These are phyloP conservation scores for Xenosphaeropsis pyriputrescens DNA, from an alignment of 2,329 filamentous ascomycete species.

Conservation along the genomic window DNA sequence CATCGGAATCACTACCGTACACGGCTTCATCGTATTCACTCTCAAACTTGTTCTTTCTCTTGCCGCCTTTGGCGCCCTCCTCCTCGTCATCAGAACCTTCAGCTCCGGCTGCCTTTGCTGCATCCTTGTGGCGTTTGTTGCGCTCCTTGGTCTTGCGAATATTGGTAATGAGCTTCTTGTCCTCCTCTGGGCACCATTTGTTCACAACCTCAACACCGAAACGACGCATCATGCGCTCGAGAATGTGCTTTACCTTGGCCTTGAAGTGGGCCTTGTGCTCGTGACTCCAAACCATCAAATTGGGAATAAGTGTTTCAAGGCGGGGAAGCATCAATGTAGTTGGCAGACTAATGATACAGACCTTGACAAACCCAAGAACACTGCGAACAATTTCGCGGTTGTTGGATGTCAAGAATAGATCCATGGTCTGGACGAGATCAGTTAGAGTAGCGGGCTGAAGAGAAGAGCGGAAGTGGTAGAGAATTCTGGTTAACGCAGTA, in stretches of 20 bases:
- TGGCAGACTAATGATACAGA: conserved; percentile 78
- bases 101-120: conserved; percentile 38
- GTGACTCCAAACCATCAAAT: conserved; percentile 90
- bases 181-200: conserved; percentile 66
- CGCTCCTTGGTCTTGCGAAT: conserved; percentile 93
- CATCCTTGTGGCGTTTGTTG: conserved; percentile 77
- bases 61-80: conserved; percentile 30
- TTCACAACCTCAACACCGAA: conserved; percentile 77
- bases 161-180: conserved; percentile 81
- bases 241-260: conserved; percentile 93
- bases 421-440: conserved; percentile 87
- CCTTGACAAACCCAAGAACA: conserved; percentile 91
- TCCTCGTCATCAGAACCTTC: conserved; percentile 42
- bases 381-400: conserved; percentile 94
- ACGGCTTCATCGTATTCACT: conserved; percentile 95
- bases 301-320: conserved; percentile 65
- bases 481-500: conserved; percentile 80
- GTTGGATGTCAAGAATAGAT: conserved; percentile 89
- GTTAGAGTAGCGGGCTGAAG: conserved; percentile 56
- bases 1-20: conserved; percentile 40
- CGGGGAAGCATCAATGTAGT: conserved; percentile 65
- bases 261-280: conserved; percentile 98
- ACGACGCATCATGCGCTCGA: conserved; percentile 84
- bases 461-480: conserved; percentile 74
- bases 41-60: conserved; percentile 54